Evolutionary conservation across 108 stramenopile genomes (phyloP).

Genomic region (Seminavis robusta): DNA sequence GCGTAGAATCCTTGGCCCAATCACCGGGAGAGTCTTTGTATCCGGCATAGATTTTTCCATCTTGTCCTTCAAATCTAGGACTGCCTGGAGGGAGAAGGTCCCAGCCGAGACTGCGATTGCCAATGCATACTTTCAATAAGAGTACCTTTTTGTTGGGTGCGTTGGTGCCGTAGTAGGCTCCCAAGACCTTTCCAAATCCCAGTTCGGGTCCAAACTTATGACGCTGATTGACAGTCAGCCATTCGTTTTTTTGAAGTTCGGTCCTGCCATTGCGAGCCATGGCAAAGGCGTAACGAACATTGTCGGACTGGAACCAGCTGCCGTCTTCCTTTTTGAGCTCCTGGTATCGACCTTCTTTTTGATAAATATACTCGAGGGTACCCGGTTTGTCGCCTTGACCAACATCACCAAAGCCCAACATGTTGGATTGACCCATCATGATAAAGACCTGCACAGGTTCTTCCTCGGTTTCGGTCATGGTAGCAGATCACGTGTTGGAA

Average conservation of each 20-base stretch:
- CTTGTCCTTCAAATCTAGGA: constrained; percentile 12
- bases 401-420: constrained; percentile 31
- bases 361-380: constrained; percentile 23
- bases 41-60: constrained; percentile 24
- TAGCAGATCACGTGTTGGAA: too few relatives aligned
- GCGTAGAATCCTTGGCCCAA: constrained; percentile 6
- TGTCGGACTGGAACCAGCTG: too few relatives aligned
- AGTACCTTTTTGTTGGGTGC: constrained; percentile 21
- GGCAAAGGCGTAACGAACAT: too few relatives aligned
- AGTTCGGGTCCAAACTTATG: constrained; percentile 37
- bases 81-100: constrained; percentile 39
- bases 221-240: constrained; percentile 12
- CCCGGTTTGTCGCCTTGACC: constrained; percentile 15
- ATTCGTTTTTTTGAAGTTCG: constrained; percentile 21
- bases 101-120: constrained; percentile 36
- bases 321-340: too few relatives aligned
- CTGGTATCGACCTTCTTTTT: too few relatives aligned
- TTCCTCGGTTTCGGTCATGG: too few relatives aligned
- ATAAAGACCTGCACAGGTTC: constrained; percentile 30
- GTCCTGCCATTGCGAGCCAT: constrained; percentile 12
- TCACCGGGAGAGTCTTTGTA: constrained; percentile 18
- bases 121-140: constrained; percentile 28
- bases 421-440: constrained; percentile 39
- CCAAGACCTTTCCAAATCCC: constrained; percentile 29
- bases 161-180: constrained; percentile 1